Conservation (phyloP, 768 basidiomycete species). For the Russula abietina region DNA sequence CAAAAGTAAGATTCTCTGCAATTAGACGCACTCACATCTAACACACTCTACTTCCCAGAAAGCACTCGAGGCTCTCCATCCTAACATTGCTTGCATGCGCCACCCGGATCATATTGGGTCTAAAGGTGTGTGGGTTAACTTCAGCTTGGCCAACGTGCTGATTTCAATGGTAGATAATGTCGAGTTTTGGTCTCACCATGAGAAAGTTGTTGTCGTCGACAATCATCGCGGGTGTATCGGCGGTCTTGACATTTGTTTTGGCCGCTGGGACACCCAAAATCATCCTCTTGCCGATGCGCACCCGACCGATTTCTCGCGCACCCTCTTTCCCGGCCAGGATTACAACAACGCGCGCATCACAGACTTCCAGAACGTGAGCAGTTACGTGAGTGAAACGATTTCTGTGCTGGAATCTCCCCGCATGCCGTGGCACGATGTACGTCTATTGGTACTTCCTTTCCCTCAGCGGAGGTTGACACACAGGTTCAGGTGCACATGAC, state of each 20-base stretch:
- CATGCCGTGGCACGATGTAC: slow-evolving; percentile 96
- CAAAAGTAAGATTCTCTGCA: slow-evolving; percentile 45
- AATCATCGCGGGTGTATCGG: slow-evolving; percentile 84
- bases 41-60: slow-evolving; percentile 36
- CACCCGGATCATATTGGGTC: slow-evolving; percentile 88
- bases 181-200: slow-evolving; percentile 90
- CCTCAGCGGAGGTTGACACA: neutral
- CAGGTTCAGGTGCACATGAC: slow-evolving; percentile 71
- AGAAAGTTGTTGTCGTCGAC: slow-evolving; percentile 87
- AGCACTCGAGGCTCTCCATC: slow-evolving; percentile 73
- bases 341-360: slow-evolving; percentile 85
- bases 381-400: slow-evolving; percentile 66
- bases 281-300: slow-evolving; percentile 92
- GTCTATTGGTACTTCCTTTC: slow-evolving; percentile 29
- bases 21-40: neutral
- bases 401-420: slow-evolving; percentile 62
- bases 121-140: slow-evolving; percentile 41
- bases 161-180: slow-evolving; percentile 54
- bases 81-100: slow-evolving; percentile 83
- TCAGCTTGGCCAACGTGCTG: neutral
- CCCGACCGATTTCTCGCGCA: slow-evolving; percentile 72
- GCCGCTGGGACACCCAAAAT: slow-evolving; percentile 91
- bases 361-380: slow-evolving; percentile 76
- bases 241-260: slow-evolving; percentile 93
- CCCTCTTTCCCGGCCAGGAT: slow-evolving; percentile 90